phyloP scores from a whole-genome alignment of 2,329 filamentous ascomycete genomes.

The Pseudocercospora ulei region DNA sequence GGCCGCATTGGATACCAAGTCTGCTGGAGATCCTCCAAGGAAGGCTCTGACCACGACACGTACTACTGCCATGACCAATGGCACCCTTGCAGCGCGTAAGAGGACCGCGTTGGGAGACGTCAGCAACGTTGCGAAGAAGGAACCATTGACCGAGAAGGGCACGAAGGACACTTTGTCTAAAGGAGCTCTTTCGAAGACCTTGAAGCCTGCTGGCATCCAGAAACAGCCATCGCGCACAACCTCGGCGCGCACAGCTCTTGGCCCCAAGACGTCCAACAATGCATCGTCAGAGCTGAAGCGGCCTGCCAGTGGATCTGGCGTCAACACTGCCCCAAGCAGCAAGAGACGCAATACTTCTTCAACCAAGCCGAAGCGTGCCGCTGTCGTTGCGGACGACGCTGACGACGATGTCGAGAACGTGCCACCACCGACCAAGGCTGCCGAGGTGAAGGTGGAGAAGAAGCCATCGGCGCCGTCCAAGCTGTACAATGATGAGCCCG shows the following conservation, averaged over 20 bases:
- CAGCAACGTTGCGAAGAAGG: conserved; percentile 83
- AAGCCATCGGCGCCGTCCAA: conserved; percentile 36
- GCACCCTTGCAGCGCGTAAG: conserved; percentile 47
- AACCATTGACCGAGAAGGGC: conserved; percentile 51
- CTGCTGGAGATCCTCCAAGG: conserved; percentile 52
- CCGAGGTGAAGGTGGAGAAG: conserved; percentile 37
- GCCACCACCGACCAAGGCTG: conserved; percentile 52
- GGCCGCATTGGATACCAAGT: conserved; percentile 50
- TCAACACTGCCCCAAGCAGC: conserved; percentile 50
- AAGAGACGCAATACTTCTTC: conserved; percentile 59
- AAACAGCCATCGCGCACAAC: conserved; percentile 51
- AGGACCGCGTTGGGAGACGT: conserved; percentile 84
- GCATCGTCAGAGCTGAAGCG: conserved; percentile 56
- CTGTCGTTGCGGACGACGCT: conserved; percentile 43
- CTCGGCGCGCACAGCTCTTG: conserved; percentile 51
- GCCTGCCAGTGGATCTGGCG: conserved; percentile 60
- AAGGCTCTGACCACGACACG: conserved; percentile 41
- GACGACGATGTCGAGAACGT: conserved; percentile 53
- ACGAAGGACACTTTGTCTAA: conserved; percentile 45
- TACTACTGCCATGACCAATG: conserved; percentile 38
- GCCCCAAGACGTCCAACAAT: conserved; percentile 60
- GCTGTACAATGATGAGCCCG: conserved; percentile 23
- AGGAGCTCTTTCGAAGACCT: conserved; percentile 62
- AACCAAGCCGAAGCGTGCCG: conserved; percentile 43
- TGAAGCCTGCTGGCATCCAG: conserved; percentile 70